Evolutionary conservation across 2,329 filamentous ascomycete genomes (phyloP), one percentile per base, ranked within the genome.

Genomic region (Fusarium sp.): DNA sequence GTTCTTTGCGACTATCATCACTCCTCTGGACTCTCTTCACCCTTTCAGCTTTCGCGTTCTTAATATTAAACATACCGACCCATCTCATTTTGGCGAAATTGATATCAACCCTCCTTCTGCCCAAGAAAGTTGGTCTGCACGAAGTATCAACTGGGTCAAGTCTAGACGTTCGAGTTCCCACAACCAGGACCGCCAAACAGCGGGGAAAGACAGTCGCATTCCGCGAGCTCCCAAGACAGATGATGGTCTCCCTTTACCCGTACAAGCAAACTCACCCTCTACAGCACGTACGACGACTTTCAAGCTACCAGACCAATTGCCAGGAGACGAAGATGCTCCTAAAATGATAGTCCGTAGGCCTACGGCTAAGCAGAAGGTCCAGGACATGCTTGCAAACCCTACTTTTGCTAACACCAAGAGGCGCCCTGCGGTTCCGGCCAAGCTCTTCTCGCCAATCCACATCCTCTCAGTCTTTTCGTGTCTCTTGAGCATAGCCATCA

Each of bases 1-100:
- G 58, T 89, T 88, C 80, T 90, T 90, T 70, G 86, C 88, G 43
- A 88, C 88, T 69, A 86, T 90, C 66, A 84, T 90, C 60, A 86
- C 88, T 54, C 85, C 84, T 6, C 82, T 88, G 22, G 86, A 87
- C 46, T 79, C 84, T 8, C 71, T 85, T 20, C 78, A 79, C 6
- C 76, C 84, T 4, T 87, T 85, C 61, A 77, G 80, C 18, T 87
- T 89, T 74, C 78, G 80, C 66, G 81, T 86, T 34, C 71, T 85
- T 29, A 76, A 82, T 61, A 88, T 89, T 59, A 78, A 73, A 64
- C 86, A 88, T 69, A 77, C 76, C 4, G 74, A 82, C 32, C 71
- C 32, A 49, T 60, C 43, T 24, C 57, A 71, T 12, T 55, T 66
- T 34, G 68, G 65, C 10, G 65, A 56, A 32, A 6, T 67, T 11